Conservation (phyloP, 78 protist genomes). For the Speleostelium caveatum region DNA sequence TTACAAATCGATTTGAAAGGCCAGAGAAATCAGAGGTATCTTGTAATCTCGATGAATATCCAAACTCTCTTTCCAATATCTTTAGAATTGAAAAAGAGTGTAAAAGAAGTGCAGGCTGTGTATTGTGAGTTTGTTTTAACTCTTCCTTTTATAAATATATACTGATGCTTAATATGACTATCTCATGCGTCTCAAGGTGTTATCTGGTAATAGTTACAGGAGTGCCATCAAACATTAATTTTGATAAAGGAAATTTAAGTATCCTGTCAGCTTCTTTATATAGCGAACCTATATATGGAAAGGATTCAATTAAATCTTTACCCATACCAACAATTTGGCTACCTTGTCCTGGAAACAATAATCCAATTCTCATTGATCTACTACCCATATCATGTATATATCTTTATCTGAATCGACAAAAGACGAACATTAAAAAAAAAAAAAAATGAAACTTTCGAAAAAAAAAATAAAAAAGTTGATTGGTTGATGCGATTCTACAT, state of each 20-base stretch:
- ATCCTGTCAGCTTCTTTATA: slow-evolving; percentile 20
- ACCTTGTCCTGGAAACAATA: slow-evolving; percentile 68
- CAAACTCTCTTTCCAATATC: slow-evolving; percentile 43
- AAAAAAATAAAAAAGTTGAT: no score
- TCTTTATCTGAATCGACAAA: no score
- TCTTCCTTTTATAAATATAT: slow-evolving; percentile 9
- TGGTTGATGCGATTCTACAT: no score
- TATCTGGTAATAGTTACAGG: neutral
- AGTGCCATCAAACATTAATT: slow-evolving; percentile 43
- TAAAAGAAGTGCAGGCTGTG: slow-evolving; percentile 61
- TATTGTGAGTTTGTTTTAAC: slow-evolving; percentile 61
- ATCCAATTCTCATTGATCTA: slow-evolving; percentile 12
- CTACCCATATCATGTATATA: no score
- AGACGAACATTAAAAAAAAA: no score
- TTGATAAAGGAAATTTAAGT: slow-evolving; percentile 13
- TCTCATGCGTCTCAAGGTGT: neutral
- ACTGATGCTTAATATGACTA: neutral
- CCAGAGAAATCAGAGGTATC: neutral
- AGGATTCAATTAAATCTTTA: slow-evolving; percentile 20
- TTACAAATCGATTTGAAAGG: slow-evolving; percentile 9
- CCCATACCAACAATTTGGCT: slow-evolving; percentile 64
- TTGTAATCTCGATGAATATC: neutral
- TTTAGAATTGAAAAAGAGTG: slow-evolving; percentile 46
- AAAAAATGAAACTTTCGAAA: no score
- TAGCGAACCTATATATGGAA: slow-evolving; percentile 4